These are phyloP conservation scores for Lactifluus echinatus DNA, from an alignment of 768 basidiomycete genomes.

Conservation along the genomic window DNA sequence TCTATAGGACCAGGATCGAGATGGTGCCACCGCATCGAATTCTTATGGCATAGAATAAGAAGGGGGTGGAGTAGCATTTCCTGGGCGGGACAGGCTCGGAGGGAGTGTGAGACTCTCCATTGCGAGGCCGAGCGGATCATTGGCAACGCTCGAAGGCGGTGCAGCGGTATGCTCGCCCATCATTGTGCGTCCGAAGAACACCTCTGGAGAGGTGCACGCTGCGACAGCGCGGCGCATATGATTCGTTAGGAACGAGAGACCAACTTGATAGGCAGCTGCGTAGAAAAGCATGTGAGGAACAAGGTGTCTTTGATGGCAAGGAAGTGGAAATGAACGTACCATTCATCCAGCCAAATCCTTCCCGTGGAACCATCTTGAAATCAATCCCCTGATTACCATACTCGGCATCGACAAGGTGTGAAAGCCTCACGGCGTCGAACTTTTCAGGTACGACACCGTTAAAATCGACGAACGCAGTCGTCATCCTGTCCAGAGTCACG, in stretches of 20 bases:
- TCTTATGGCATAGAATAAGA: slow-evolving; percentile 13
- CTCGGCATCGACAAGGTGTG: slow-evolving; percentile 94
- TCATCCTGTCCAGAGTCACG: slow-evolving; percentile 53
- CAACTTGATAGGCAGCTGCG: slow-evolving; percentile 90
- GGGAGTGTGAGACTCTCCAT: slow-evolving; percentile 29
- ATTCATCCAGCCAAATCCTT: slow-evolving; percentile 99
- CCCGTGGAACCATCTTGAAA: slow-evolving; percentile 94
- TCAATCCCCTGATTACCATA: slow-evolving; percentile 95
- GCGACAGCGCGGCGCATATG: slow-evolving; percentile 96
- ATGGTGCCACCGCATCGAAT: background rate
- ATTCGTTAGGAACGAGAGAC: slow-evolving; percentile 85
- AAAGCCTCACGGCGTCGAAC: slow-evolving; percentile 95
- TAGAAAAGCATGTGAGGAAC: background rate
- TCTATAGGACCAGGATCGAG: background rate
- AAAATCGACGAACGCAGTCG: slow-evolving; percentile 90
- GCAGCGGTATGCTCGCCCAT: slow-evolving; percentile 29
- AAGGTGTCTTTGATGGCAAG: background rate
- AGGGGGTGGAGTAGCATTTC: slow-evolving; percentile 13
- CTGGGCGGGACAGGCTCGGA: slow-evolving; percentile 2
- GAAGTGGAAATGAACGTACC: slow-evolving; percentile 36
- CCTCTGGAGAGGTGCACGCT: slow-evolving; percentile 87
- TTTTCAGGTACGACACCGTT: slow-evolving; percentile 98
- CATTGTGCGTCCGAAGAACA: slow-evolving; percentile 58
- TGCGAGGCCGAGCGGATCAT: slow-evolving; percentile 33
- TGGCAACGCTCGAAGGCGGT: slow-evolving; percentile 27